phyloP scores from a whole-genome alignment of 495 filamentous ascomycete genomes.

The Penicillium cosmopolitanum region DNA sequence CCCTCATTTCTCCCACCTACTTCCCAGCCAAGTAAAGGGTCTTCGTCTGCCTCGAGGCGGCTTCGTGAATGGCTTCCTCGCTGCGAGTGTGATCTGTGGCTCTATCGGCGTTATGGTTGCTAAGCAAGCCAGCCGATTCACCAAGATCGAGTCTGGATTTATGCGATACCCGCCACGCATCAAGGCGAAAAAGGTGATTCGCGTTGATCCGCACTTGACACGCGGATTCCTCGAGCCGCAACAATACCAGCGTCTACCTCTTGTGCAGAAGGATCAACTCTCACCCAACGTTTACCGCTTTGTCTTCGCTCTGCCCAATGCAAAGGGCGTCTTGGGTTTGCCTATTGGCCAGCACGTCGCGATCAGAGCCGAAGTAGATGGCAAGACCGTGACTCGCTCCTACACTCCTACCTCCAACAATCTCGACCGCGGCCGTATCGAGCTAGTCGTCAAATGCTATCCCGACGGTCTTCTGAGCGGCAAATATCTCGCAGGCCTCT shows the following conservation, averaged over 20 bases:
- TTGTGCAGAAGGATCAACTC: constrained; percentile 46
- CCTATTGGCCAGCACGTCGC: constrained; percentile 58
- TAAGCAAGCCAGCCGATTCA: constrained; percentile 28
- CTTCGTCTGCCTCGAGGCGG: constrained; percentile 27
- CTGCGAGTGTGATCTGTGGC: constrained; percentile 32
- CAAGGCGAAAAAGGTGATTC: constrained; percentile 31
- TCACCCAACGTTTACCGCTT: constrained; percentile 52
- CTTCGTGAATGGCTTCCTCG: constrained; percentile 40
- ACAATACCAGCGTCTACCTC: constrained; percentile 47
- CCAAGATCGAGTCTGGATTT: constrained; percentile 39
- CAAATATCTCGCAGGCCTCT: constrained; percentile 47
- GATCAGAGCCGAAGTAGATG: constrained; percentile 50
- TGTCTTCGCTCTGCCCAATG: constrained; percentile 50
- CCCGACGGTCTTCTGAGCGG: constrained; percentile 51
- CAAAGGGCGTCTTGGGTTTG: constrained; percentile 47
- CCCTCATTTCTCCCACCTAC: constrained; percentile 15
- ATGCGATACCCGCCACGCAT: constrained; percentile 45
- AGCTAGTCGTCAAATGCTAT: constrained; percentile 55
- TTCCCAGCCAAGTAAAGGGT: constrained; percentile 20
- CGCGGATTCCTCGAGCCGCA: constrained; percentile 50
- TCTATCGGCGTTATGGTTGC: constrained; percentile 28
- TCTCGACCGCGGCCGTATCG: constrained; percentile 47
- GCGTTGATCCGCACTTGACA: constrained; percentile 36
- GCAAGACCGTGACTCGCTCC: constrained; percentile 44
- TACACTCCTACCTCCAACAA: constrained; percentile 60